Base-by-base conservation (phyloP, 2,329 filamentous ascomycete genomes). In the Microcyclospora tardicrescens region DNA sequence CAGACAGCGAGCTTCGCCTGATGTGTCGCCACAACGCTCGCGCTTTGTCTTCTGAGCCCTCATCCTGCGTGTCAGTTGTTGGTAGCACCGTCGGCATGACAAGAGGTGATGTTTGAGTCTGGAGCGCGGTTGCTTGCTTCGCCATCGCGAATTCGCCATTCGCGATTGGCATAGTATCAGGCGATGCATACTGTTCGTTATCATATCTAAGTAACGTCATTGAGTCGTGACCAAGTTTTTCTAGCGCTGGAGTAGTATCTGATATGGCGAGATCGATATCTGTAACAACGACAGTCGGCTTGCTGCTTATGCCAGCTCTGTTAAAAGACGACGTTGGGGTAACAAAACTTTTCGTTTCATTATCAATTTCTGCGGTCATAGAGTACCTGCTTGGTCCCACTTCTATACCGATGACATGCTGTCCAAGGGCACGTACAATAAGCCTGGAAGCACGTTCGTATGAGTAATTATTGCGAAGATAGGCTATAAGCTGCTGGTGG, bases 11-110 rank as follows among this genome's bases (percentile, higher is more conserved):
- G 9, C 47, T 50, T 32, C 50, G 52, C 9, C 61, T 57, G 28
- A 64, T 61, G 38, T 62, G 57, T 16, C 51, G 54, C 61, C 61
- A 64, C 2, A 64, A 50, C 33, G 50, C 48, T 5, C 57, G 53
- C 8, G 61, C 61, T 14, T 51, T 44, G 43, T 62, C 58, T 5
- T 42, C 33, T 41, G 35, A 15, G 19, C 19, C 19, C 19, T 24
- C 19, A 8, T 24, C 19, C 19, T 4, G 4, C 19, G 19, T 24
- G 19, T 24, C 19, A 24, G 19, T 24, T 8, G 19, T 8, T 8
- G 8, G 5, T 24, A 24, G 19, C 8, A 24, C 19, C 8, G 19
- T 8, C 19, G 19, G 8, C 19, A 5, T 24, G 4, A 8, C 19
- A 24, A 24, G 19, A 24, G 19, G 19, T 24, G 19, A 24, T 24